Evolutionary conservation across 768 basidiomycete genomes (phyloP).

Genomic region (Calocybe gangraenosa): DNA sequence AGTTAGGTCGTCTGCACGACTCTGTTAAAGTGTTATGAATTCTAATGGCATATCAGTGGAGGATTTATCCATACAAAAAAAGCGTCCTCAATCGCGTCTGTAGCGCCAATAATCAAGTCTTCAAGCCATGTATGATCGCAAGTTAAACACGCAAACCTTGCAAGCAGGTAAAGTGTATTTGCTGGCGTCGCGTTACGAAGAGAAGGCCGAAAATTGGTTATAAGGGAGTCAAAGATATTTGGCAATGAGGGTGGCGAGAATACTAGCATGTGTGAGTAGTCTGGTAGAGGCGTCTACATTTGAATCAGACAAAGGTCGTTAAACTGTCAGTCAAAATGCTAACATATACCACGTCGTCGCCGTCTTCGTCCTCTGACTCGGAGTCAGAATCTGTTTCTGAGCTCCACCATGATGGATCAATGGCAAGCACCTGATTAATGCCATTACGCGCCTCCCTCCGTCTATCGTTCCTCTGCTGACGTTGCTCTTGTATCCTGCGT

Average conservation of each 20-base stretch:
- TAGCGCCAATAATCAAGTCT: constrained; percentile 86
- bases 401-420: constrained; percentile 66
- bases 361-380: constrained; percentile 41
- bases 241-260: constrained; percentile 81
- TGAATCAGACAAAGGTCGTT: constrained; percentile 2
- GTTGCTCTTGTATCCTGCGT: constrained; percentile 56
- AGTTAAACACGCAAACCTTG: constrained; percentile 88
- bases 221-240: constrained; percentile 75
- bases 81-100: constrained; percentile 87
- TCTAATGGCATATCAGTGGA: constrained; percentile 6
- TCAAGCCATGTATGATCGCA: constrained; percentile 92
- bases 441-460: constrained; percentile 54
- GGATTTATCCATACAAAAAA: constrained; percentile 69
- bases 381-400: constrained; percentile 38
- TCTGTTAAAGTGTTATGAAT: constrained; percentile 39
- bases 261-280: constrained; percentile 88
- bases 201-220: constrained; percentile 69
- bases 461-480: constrained; percentile 46
- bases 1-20: constrained; percentile 78
- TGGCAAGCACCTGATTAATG: constrained; percentile 51
- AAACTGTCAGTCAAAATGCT: constrained; percentile 27
- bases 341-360: constrained; percentile 36
- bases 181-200: constrained; percentile 82
- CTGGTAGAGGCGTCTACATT: constrained; percentile 58
- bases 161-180: constrained; percentile 85